Evolutionary conservation across 495 filamentous ascomycete species (phyloP).

Genomic region (Paragyromitra xinjiangensis): DNA sequence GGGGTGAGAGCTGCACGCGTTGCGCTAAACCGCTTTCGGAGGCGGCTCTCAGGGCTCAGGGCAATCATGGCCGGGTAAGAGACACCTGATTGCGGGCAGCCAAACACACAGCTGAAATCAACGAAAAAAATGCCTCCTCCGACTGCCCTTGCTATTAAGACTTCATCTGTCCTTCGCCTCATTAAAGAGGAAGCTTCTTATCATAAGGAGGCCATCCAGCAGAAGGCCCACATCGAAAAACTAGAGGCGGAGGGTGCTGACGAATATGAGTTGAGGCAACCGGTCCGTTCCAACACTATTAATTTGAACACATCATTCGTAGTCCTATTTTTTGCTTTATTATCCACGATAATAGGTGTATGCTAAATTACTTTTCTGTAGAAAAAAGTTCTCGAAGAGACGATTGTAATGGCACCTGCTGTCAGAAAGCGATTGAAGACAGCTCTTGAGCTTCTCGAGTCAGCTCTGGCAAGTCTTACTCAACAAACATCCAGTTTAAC

Average conservation of each 20-base stretch:
- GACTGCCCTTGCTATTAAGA: conserved; percentile 75
- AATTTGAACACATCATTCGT: not conserved
- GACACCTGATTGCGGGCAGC: conserved; percentile 7
- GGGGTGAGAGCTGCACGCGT: conserved; percentile 42
- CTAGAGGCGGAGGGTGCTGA: conserved; percentile 67
- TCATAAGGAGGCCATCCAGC: conserved; percentile 78
- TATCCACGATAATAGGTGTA: not conserved
- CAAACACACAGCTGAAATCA: conserved; percentile 14
- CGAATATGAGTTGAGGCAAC: conserved; percentile 81
- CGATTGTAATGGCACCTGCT: conserved; percentile 76
- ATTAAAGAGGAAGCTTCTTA: conserved; percentile 93
- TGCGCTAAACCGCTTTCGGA: conserved; percentile 34
- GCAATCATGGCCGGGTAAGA: conserved; percentile 45
- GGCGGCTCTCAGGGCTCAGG: conserved; percentile 47
- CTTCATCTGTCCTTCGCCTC: conserved; percentile 77
- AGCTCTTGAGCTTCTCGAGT: conserved; percentile 74
- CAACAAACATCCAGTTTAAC: not conserved
- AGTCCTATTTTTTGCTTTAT: not conserved
- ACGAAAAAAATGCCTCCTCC: conserved; percentile 71
- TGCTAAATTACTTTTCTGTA: conserved; percentile 57
- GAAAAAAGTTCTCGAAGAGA: conserved; percentile 81
- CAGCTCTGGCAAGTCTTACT: conserved; percentile 65
- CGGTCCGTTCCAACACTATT: conserved; percentile 65
- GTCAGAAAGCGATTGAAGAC: conserved; percentile 72
- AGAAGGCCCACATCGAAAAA: conserved; percentile 75